phyloP scores from a whole-genome alignment of 805 yeast genomes.

The Ogataea paraovalis region DNA sequence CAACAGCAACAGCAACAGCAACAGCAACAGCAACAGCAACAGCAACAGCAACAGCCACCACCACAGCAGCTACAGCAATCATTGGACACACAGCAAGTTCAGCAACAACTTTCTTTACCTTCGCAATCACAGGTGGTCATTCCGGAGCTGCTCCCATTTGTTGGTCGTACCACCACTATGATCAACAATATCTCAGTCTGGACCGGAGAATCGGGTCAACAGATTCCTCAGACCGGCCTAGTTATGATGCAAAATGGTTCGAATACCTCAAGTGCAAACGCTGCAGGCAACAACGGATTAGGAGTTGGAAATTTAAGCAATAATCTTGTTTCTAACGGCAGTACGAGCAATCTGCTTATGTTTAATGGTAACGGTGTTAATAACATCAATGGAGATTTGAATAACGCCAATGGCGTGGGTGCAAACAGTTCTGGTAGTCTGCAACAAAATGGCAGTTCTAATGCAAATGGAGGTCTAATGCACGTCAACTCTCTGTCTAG shows the following conservation, averaged over 20 bases:
- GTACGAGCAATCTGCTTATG: slow-evolving; percentile 7
- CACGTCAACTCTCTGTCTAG: background rate
- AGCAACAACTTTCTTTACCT: slow-evolving; percentile 11
- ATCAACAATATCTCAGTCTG: slow-evolving; percentile 57
- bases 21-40: no score
- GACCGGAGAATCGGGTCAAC: slow-evolving; percentile 49
- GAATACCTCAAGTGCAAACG: slow-evolving; percentile 2
- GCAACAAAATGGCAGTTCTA: background rate
- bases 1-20: no score
- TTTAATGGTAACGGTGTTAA: background rate
- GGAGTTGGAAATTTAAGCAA: background rate
- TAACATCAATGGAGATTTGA: background rate
- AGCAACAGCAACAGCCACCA: slow-evolving; percentile 8
- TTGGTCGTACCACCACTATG: slow-evolving; percentile 54
- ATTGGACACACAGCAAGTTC: slow-evolving; percentile 1
- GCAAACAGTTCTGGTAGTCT: background rate
- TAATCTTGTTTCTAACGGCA: background rate
- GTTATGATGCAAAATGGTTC: slow-evolving; percentile 23
- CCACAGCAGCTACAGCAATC: slow-evolving; percentile 7
- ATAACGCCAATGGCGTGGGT: background rate
- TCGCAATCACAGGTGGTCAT: slow-evolving; percentile 13
- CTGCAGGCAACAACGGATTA: background rate
- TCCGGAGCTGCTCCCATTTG: slow-evolving; percentile 33
- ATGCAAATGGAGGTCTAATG: background rate
- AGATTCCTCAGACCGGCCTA: slow-evolving; percentile 34